Conservation (phyloP, 106 monocot species). For the Alisma plantagoaquatica region DNA sequence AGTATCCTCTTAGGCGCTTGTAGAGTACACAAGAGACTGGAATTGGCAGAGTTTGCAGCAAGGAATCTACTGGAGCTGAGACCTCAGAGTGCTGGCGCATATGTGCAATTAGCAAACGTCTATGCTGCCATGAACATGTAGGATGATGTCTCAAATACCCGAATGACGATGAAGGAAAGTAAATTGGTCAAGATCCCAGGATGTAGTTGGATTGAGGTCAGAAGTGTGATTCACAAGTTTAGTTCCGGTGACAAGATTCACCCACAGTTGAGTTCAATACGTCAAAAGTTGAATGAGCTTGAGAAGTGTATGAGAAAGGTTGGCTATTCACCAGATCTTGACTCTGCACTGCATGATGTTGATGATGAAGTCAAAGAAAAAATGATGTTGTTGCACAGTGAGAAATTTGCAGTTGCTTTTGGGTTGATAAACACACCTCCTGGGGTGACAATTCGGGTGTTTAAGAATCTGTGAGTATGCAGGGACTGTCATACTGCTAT, state of each 20-base stretch:
- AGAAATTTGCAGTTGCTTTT: constrained; percentile 64
- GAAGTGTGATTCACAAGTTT: constrained; percentile 28
- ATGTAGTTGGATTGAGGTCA: constrained; percentile 65
- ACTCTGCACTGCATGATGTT: constrained; percentile 40
- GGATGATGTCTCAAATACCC: constrained; percentile 43
- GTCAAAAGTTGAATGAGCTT: constrained; percentile 36
- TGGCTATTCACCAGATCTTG: constrained; percentile 44
- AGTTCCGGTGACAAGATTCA: constrained; percentile 62
- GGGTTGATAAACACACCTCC: constrained; percentile 34
- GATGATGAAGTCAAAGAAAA: constrained; percentile 30
- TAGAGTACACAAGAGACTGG: constrained; percentile 41
- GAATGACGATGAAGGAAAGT: constrained; percentile 58
- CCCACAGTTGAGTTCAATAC: constrained; percentile 29
- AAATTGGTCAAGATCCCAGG: constrained; percentile 53
- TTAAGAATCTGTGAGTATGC: constrained; percentile 71
- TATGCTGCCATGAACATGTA: constrained; percentile 47
- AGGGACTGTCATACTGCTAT: constrained; percentile 57
- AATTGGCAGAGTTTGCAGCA: constrained; percentile 54
- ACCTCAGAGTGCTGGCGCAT: constrained; percentile 53
- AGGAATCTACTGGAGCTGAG: constrained; percentile 47
- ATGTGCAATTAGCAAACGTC: constrained; percentile 67
- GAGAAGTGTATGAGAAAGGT: constrained; percentile 24
- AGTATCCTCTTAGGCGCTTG: constrained; percentile 58
- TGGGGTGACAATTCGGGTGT: constrained; percentile 28
- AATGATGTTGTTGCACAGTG: constrained; percentile 53